phyloP scores from a whole-genome alignment of 345 rosid species.

The Gossypium australe region DNA sequence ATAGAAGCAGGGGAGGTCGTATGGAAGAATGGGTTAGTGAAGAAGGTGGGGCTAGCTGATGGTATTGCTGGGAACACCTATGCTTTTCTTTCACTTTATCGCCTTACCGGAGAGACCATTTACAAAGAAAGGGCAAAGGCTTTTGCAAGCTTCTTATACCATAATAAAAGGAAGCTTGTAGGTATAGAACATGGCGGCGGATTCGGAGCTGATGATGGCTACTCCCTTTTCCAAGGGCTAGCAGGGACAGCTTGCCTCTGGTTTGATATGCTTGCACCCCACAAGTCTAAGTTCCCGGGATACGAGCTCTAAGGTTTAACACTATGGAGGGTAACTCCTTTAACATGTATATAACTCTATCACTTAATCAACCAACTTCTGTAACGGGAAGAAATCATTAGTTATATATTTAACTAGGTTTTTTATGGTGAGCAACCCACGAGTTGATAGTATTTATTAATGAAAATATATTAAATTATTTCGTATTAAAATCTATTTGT shows the following conservation, averaged over 20 bases:
- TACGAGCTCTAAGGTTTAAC: constrained; percentile 46
- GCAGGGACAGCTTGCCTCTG: constrained; percentile 70
- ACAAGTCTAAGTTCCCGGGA: constrained; percentile 68
- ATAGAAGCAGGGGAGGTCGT: constrained; percentile 97
- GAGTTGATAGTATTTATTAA: too few species aligned
- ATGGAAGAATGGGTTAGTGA: constrained; percentile 80
- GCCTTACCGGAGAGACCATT: constrained; percentile 65
- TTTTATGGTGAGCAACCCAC: too few species aligned
- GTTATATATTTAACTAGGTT: too few species aligned
- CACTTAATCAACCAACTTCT: neutral
- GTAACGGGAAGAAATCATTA: neutral
- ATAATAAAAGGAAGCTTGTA: constrained; percentile 31
- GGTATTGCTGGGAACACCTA: constrained; percentile 83
- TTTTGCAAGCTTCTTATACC: constrained; percentile 63
- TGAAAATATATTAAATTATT: too few species aligned
- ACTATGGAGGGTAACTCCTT: neutral
- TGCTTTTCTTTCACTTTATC: constrained; percentile 69
- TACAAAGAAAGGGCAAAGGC: constrained; percentile 77
- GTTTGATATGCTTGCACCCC: constrained; percentile 55
- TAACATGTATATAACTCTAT: neutral
- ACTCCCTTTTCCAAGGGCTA: constrained; percentile 70
- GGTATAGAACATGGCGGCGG: constrained; percentile 18
- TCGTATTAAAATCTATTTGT: too few species aligned
- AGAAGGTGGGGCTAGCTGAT: constrained; percentile 75
- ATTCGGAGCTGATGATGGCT: constrained; percentile 28